phyloP scores from a whole-genome alignment of 106 monocot species.

The Dioscorea dumetorum region DNA sequence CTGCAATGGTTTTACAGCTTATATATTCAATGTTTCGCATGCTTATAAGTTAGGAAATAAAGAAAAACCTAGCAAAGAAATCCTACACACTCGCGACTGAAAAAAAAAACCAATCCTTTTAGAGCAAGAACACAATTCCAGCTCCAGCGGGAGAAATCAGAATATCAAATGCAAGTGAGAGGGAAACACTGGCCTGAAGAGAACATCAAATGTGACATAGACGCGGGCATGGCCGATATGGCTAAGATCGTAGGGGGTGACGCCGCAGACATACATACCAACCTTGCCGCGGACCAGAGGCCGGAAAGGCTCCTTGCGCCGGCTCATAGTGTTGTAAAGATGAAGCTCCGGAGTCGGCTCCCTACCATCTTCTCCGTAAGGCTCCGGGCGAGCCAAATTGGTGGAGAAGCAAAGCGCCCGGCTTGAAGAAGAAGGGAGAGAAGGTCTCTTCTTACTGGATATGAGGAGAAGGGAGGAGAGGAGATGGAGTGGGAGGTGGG shows the following conservation, averaged over 20 bases:
- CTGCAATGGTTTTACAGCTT: no score
- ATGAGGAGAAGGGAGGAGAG: neutral
- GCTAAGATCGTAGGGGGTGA: conserved; percentile 84
- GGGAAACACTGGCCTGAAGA: conserved; percentile 39
- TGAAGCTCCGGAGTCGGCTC: conserved; percentile 18
- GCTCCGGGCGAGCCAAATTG: neutral
- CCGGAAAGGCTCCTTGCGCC: conserved; percentile 55
- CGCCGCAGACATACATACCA: conserved; percentile 94
- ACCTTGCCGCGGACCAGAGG: conserved; percentile 55
- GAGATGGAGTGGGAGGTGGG: neutral
- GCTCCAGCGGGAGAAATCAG: neutral
- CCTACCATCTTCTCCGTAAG: neutral
- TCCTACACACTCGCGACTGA: neutral
- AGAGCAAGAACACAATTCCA: neutral
- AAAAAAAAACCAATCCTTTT: neutral
- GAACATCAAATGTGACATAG: conserved; percentile 87
- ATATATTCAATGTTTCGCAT: no score
- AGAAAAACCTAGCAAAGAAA: no score
- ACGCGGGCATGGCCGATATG: conserved; percentile 88
- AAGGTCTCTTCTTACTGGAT: neutral
- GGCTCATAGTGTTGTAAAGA: conserved; percentile 73
- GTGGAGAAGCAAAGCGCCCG: neutral
- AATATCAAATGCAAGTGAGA: no score
- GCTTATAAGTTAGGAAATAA: no score
- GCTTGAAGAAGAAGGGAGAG: neutral